Conservation (phyloP, 306 rosid species). For the Heteromeles arbutifolia region DNA sequence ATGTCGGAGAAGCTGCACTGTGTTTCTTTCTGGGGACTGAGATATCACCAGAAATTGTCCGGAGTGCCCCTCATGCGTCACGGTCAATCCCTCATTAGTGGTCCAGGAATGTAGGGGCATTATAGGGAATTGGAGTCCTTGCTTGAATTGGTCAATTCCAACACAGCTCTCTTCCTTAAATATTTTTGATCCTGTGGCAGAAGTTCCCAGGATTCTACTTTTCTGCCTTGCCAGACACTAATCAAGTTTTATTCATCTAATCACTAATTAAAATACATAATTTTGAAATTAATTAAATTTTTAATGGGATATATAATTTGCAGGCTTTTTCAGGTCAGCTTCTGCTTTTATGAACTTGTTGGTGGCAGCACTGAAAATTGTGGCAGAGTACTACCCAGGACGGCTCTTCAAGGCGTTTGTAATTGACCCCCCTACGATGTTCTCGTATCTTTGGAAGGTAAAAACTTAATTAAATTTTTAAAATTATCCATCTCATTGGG, state of each 20-base stretch:
- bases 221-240: conserved; percentile 16
- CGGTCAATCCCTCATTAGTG: conserved; percentile 21
- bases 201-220: conserved; percentile 42
- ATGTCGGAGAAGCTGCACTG: conserved; percentile 35
- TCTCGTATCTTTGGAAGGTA: conserved; percentile 96
- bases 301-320: conserved; percentile 9
- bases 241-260: conserved; percentile 4
- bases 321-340: conserved; percentile 93
- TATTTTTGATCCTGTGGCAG: conserved; percentile 16
- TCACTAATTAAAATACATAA: background rate
- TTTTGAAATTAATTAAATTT: background rate
- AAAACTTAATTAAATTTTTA: background rate
- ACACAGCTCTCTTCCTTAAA: conserved; percentile 44
- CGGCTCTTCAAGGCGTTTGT: conserved; percentile 65
- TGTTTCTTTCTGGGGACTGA: conserved; percentile 1
- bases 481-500: background rate
- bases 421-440: conserved; percentile 86
- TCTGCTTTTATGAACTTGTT: conserved; percentile 78
- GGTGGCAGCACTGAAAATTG: conserved; percentile 63
- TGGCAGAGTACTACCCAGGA: conserved; percentile 74
- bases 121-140: conserved; percentile 63
- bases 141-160: conserved; percentile 40
- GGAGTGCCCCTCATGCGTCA: conserved; percentile 67
- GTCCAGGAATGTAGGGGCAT: conserved; percentile 33
- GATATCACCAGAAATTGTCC: conserved; percentile 47